Conservation (phyloP, 176 grass and related monocot genomes). For the Oryza meyeriana region DNA sequence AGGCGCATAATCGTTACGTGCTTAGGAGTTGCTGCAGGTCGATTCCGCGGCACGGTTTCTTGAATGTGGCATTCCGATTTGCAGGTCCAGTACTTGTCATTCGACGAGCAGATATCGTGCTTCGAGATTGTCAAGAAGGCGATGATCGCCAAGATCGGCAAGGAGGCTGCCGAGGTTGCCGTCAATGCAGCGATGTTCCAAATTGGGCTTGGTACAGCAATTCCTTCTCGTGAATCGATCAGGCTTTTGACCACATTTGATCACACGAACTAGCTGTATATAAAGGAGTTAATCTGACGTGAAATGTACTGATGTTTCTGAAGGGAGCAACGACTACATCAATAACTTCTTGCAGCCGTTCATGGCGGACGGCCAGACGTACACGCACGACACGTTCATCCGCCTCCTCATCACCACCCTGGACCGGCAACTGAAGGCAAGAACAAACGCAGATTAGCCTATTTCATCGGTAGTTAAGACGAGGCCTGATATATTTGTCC, state of each 20-base stretch:
- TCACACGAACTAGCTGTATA: background rate
- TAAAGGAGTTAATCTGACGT: background rate
- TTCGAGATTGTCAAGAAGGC: conserved; percentile 65
- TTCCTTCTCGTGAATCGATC: background rate
- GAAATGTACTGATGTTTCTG: background rate
- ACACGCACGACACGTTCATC: conserved; percentile 81
- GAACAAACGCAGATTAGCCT: background rate
- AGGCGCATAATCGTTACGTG: background rate
- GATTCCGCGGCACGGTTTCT: background rate
- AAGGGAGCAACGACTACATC: conserved; percentile 98
- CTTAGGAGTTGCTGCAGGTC: background rate
- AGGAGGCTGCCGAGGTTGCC: conserved; percentile 50
- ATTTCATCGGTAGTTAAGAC: background rate
- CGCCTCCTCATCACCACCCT: conserved; percentile 65
- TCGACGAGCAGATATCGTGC: conserved; percentile 74
- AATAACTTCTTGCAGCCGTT: conserved; percentile 95
- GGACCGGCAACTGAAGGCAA: conserved; percentile 70
- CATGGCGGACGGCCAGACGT: conserved; percentile 75
- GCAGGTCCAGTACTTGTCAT: conserved; percentile 89
- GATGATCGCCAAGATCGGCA: conserved; percentile 60
- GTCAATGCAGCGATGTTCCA: conserved; percentile 67
- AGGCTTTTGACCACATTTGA: background rate
- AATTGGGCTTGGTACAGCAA: conserved; percentile 52
- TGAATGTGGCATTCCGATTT: background rate
- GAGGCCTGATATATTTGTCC: background rate